phyloP scores from a whole-genome alignment of 768 basidiomycete genomes.

The Brasilioporus rufonigricans region DNA sequence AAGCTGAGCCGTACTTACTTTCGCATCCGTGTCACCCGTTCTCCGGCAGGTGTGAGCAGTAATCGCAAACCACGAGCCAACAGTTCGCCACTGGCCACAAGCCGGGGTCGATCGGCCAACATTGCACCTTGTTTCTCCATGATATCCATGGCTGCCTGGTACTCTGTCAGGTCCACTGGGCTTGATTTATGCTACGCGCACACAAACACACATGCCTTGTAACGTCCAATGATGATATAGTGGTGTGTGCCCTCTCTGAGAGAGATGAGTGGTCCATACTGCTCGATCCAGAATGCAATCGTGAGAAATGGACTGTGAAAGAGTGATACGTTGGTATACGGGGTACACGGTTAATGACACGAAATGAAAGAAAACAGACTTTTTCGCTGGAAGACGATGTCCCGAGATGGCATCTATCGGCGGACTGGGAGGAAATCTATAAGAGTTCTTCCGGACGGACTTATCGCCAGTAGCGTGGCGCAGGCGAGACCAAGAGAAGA shows the following conservation, averaged over 20 bases:
- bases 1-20: slow-evolving; percentile 31
- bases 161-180: background rate
- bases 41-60: slow-evolving; percentile 46
- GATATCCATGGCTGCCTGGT: slow-evolving; percentile 53
- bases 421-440: slow-evolving; percentile 9
- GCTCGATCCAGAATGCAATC: slow-evolving; percentile 52
- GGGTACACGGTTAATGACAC: background rate
- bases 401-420: background rate
- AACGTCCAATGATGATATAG: slow-evolving; percentile 21
- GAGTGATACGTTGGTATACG: background rate
- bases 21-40: slow-evolving; percentile 53
- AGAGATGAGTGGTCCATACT: slow-evolving; percentile 56
- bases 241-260: slow-evolving; percentile 42
- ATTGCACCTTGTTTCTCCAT: slow-evolving; percentile 57
- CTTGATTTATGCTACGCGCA: background rate
- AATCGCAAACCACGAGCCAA: slow-evolving; percentile 53
- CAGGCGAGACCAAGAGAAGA: slow-evolving; percentile 1
- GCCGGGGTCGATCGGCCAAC: slow-evolving; percentile 46
- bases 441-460: background rate
- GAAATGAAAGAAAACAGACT: background rate
- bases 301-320: slow-evolving; percentile 5
- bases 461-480: background rate
- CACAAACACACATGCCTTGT: slow-evolving; percentile 6
- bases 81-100: slow-evolving; percentile 47
- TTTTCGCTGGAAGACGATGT: slow-evolving; percentile 1